Evolutionary conservation across 2,329 filamentous ascomycete species (phyloP).

Genomic region (Truncatella angustata): DNA sequence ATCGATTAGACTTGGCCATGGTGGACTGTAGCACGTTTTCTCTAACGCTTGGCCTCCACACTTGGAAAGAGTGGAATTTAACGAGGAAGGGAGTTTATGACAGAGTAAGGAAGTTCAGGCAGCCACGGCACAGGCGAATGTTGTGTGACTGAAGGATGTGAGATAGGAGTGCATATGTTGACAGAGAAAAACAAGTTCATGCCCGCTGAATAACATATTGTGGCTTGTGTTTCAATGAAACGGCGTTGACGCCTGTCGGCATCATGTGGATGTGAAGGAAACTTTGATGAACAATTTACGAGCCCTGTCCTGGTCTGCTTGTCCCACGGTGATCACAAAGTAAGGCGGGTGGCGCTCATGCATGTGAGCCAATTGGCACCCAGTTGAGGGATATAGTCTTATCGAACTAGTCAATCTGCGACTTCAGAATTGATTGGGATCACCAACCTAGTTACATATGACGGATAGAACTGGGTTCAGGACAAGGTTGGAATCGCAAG

Average conservation of each 20-base stretch:
- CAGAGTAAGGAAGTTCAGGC: neutral
- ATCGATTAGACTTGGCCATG: neutral
- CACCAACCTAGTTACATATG: neutral
- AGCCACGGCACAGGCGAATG: neutral
- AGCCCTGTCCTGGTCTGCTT: neutral
- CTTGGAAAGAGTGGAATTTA: no score
- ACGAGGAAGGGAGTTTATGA: no score
- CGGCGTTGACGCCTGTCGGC: no score
- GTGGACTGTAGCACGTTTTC: neutral
- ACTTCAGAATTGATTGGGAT: neutral
- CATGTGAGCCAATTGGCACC: conserved; percentile 22
- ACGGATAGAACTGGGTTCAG: neutral
- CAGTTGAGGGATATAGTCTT: neutral
- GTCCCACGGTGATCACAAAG: conserved; percentile 17
- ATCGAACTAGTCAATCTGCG: neutral
- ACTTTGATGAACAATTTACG: neutral
- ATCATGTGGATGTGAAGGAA: neutral
- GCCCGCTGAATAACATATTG: no score
- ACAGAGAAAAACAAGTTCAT: neutral
- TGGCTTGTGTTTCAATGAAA: neutral
- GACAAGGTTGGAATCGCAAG: neutral
- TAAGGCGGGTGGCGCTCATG: conserved; percentile 29
- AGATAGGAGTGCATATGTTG: neutral
- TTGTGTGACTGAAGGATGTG: neutral
- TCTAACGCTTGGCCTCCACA: neutral